phyloP scores from a whole-genome alignment of 1,284 basidiomycete species.

The Heterobasidion occidentale region DNA sequence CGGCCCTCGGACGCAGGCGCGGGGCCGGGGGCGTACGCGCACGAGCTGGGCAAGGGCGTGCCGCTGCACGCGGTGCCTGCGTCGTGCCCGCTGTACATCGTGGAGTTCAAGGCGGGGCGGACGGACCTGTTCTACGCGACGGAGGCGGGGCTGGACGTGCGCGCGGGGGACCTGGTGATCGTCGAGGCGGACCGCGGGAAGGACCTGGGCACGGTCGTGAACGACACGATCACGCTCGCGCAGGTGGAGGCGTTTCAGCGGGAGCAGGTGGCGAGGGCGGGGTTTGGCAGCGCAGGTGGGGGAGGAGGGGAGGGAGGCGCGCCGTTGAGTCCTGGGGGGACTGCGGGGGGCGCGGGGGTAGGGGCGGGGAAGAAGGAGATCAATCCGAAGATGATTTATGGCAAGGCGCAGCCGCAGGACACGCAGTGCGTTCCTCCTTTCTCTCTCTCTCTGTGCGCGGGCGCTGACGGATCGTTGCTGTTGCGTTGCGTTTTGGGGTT shows the following conservation, averaged over 20 bases:
- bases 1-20: conserved; percentile 40
- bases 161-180: conserved; percentile 87
- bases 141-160: conserved; percentile 57
- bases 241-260: conserved; percentile 90
- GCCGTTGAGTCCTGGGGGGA: conserved; percentile 49
- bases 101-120: conserved; percentile 95
- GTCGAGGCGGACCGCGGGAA: conserved; percentile 96
- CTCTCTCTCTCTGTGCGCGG: not conserved
- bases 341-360: conserved; percentile 18
- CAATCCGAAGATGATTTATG: conserved; percentile 94
- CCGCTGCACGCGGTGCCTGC: conserved; percentile 78
- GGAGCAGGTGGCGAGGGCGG: conserved; percentile 39
- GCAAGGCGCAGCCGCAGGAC: conserved; percentile 84
- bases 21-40: conserved; percentile 24
- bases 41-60: conserved; percentile 84
- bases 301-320: conserved; percentile 29
- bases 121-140: conserved; percentile 91
- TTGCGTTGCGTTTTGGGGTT: not conserved
- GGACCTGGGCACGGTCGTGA: conserved; percentile 86
- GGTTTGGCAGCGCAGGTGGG: conserved; percentile 7
- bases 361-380: conserved; percentile 70
- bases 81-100: conserved; percentile 88
- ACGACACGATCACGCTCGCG: conserved; percentile 83
- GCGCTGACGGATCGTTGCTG: not conserved
- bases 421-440: conserved; percentile 54